Percentiles rank a stretch among this genome's conserved stretches.
Conservation (phyloP, 768 basidiomycete species). For the Stropharia rugosoannulata region DNA sequence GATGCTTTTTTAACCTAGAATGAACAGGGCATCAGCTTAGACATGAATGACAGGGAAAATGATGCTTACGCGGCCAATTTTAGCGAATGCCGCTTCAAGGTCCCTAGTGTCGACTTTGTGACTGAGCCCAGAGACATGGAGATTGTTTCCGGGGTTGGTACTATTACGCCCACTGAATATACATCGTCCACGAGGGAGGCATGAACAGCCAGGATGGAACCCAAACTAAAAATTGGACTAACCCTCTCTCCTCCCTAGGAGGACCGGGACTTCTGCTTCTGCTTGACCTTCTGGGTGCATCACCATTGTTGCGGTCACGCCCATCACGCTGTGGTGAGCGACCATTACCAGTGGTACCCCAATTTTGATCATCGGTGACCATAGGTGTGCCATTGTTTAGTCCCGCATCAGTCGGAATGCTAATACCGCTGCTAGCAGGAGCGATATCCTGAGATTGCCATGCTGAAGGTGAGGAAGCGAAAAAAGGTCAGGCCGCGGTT, state of each 20-base stretch:
- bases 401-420: constrained; percentile 62
- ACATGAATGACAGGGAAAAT: not conserved
- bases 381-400: constrained; percentile 39
- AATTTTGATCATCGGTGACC: constrained; percentile 55
- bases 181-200: constrained; percentile 10
- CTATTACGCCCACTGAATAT: constrained; percentile 35
- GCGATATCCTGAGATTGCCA: constrained; percentile 86
- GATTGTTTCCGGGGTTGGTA: constrained; percentile 68
- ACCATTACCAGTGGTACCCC: constrained; percentile 40
- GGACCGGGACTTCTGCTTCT: constrained; percentile 74
- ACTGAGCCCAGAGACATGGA: constrained; percentile 59
- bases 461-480: constrained; percentile 50
- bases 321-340: constrained; percentile 43
- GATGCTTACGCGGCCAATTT: constrained; percentile 57
- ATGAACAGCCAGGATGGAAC: constrained; percentile 19
- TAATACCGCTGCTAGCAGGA: constrained; percentile 61
- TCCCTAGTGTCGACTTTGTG: constrained; percentile 73
- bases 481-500: constrained; percentile 38
- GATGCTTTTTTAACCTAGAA: constrained; percentile 69
- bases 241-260: constrained; percentile 57
- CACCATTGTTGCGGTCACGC: constrained; percentile 36
- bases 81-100: constrained; percentile 85
- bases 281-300: constrained; percentile 65
- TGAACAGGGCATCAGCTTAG: constrained; percentile 3
- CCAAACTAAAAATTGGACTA: constrained; percentile 24